A percentile compares a stretch with the other conserved stretches of the same genome.
phyloP scores from a whole-genome alignment of 1,284 basidiomycete genomes.

The Apiotrichum siamense region DNA sequence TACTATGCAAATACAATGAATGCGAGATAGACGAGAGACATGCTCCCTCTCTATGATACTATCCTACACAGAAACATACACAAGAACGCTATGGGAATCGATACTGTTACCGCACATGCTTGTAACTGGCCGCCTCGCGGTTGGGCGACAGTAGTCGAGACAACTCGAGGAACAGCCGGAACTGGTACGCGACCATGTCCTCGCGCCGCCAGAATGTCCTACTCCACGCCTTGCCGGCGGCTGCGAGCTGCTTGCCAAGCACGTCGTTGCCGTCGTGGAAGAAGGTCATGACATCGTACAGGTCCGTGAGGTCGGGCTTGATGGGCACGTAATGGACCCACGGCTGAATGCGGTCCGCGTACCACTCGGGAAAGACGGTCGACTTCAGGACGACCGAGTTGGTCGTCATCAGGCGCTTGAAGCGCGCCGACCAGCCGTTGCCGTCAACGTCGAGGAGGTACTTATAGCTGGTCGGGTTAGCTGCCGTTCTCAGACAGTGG shows the following conservation, averaged over 20 bases:
- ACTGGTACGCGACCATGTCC: slow-evolving; percentile 61
- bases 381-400: slow-evolving; percentile 48
- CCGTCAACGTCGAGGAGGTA: slow-evolving; percentile 42
- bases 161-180: slow-evolving; percentile 49
- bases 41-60: no score
- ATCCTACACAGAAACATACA: no score
- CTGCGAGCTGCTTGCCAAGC: slow-evolving; percentile 56
- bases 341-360: slow-evolving; percentile 47
- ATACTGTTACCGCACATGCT: no score
- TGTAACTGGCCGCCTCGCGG: slow-evolving; percentile 20
- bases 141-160: slow-evolving; percentile 24
- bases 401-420: slow-evolving; percentile 46
- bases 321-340: slow-evolving; percentile 51
- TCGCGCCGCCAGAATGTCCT: slow-evolving; percentile 58
- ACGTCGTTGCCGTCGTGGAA: slow-evolving; percentile 57
- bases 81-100: no score
- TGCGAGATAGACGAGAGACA: no score
- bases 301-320: slow-evolving; percentile 50
- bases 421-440: slow-evolving; percentile 47
- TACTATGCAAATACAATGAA: no score
- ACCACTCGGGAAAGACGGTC: slow-evolving; percentile 50
- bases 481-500: slow-evolving; percentile 55
- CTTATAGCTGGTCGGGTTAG: slow-evolving; percentile 51
- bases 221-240: slow-evolving; percentile 58
- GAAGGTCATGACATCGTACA: slow-evolving; percentile 54